Conservation (phyloP, 2,329 filamentous ascomycete genomes). For the Cladophialophora bantiana region DNA sequence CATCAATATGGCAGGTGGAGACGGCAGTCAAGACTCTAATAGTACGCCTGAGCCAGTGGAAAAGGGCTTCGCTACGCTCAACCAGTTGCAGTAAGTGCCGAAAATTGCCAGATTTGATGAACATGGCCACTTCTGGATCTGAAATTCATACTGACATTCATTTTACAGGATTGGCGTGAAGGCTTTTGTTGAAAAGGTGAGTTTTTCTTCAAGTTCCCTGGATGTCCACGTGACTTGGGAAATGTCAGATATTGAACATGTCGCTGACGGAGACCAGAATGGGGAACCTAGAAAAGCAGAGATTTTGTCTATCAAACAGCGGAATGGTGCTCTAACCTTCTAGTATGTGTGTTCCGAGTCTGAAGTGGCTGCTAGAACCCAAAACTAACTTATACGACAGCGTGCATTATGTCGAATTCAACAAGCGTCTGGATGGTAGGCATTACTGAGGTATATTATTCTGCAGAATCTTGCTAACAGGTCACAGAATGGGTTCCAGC, state of each 20-base stretch:
- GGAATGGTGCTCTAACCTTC: conserved; percentile 85
- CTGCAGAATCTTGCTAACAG: conserved; percentile 46
- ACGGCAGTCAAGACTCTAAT: conserved; percentile 60
- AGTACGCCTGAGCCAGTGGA: conserved; percentile 68
- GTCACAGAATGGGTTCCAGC: conserved; percentile 85
- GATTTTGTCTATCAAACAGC: conserved; percentile 91
- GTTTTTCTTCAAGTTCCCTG: conserved; percentile 10
- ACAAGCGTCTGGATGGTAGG: conserved; percentile 75
- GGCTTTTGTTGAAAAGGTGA: conserved; percentile 72
- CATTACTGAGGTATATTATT: conserved; percentile 6
- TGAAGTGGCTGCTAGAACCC: background rate
- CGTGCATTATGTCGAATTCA: conserved; percentile 98
- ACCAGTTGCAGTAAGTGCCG: conserved; percentile 74
- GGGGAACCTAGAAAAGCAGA: conserved; percentile 89
- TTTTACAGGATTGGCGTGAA: conserved; percentile 68
- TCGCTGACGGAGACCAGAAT: conserved; percentile 57
- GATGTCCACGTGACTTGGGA: conserved; percentile 35
- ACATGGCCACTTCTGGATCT: conserved; percentile 24
- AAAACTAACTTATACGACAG: conserved; percentile 42
- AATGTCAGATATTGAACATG: conserved; percentile 19
- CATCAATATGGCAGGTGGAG: conserved; percentile 61
- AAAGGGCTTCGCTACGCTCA: conserved; percentile 82
- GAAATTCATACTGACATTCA: conserved; percentile 41
- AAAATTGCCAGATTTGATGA: conserved; percentile 10
- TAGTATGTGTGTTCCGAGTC: conserved; percentile 60